Conservation (phyloP, 768 basidiomycete species). For the Boletus fagicola region DNA sequence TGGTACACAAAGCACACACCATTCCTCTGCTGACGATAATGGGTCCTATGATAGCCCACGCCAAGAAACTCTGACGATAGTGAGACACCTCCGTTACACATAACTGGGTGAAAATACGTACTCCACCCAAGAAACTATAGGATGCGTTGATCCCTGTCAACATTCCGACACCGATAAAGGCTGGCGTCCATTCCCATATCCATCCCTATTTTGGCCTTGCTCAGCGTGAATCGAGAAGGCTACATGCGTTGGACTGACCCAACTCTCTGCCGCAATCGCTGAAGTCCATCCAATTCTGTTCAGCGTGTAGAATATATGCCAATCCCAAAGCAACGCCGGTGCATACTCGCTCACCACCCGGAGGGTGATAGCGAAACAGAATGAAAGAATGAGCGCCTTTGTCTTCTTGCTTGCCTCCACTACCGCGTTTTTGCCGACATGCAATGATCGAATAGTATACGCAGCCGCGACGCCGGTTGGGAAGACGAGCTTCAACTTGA, state of each 20-base stretch:
- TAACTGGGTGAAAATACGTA: slow-evolving; percentile 24
- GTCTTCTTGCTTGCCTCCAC: slow-evolving; percentile 1
- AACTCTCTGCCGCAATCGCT: not conserved
- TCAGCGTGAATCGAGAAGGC: not conserved
- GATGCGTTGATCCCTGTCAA: slow-evolving; percentile 56
- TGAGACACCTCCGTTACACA: not conserved
- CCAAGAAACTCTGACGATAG: slow-evolving; percentile 45
- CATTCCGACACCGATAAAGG: slow-evolving; percentile 61
- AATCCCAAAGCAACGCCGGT: not conserved
- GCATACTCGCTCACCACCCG: slow-evolving; percentile 1
- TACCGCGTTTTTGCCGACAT: not conserved
- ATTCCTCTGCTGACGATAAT: slow-evolving; percentile 37
- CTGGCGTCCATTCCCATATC: slow-evolving; percentile 41
- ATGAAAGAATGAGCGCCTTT: not conserved
- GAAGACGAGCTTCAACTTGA: slow-evolving; percentile 1
- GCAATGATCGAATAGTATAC: not conserved
- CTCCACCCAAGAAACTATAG: slow-evolving; percentile 48
- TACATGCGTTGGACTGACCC: not conserved
- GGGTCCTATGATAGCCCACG: slow-evolving; percentile 55
- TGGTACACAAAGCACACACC: too few species aligned
- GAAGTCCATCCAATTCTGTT: slow-evolving; percentile 1
- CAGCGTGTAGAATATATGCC: not conserved
- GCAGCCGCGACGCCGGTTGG: not conserved
- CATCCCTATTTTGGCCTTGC: slow-evolving; percentile 11
- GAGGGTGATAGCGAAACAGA: not conserved